Base-by-base conservation (phyloP, 345 rosid species). In the Pugionium dolabratum region DNA sequence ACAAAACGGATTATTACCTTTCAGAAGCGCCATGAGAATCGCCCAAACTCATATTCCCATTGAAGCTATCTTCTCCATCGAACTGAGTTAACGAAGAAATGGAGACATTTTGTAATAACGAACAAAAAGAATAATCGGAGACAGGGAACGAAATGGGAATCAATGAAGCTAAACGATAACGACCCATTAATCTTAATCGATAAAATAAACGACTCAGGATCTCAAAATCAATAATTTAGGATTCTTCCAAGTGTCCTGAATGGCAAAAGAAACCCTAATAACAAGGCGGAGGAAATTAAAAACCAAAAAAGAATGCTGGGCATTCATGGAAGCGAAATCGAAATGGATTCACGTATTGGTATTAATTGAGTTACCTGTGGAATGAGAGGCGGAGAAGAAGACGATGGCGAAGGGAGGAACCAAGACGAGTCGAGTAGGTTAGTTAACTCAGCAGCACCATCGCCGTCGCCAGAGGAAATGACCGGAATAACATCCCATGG, bases 401-500 rank as follows among this genome's bases (percentile, higher is more conserved):
- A 65, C 7, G 60, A 69, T 7, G 67, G 18, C 43, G 39, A 25
- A 60, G 63, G 72, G 27, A 46, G 62, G 39, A 61, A 56, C 77
- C 77, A 74, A 51, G 69, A 67, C 53, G 77, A 74, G 63, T 73
- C 77, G 33, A 66, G 41, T 61, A 59, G 63, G 68, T 74, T 74
- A 40, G 46, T 32, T 39, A 73, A 66, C 45, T 54, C 77, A 59
- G 66, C 34, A n/a, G 65, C 30, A n/a, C 26, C 45, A 42, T 45
- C 46, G 31, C 36, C 39, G 4, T 62, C 60, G 48, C 32, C 46
- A 18, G 70, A 11, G 25, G 50, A 26, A 53, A 36, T 7, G 8
- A 67, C 41, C 6, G 72, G 39, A 80, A 85, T 83, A 82, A 85
- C 96, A 88, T 92, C 98, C 98, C 98, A 89, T 10, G 96, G 96